Base-by-base conservation (phyloP, 1,139 yeast genomes). In the Suhomyces bokatorum region DNA sequence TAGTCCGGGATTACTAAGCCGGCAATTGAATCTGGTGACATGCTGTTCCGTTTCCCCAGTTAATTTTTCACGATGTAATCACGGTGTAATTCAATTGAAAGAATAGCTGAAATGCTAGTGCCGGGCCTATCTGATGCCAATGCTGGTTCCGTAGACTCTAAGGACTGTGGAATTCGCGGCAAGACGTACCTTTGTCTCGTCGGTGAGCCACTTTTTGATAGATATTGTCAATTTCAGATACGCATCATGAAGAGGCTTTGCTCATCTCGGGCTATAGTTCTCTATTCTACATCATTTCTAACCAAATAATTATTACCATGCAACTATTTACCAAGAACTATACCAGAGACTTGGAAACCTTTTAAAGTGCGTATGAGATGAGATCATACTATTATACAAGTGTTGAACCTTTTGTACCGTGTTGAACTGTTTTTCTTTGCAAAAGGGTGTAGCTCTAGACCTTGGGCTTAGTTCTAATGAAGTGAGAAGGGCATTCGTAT, bases 401-500 rank as follows among this genome's bases (percentile, higher is more conserved):
- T 44, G 47, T 44, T 44, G 47, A 44, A 44, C 43, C 44, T 37
- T 40, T 34, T 32, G 47, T 44, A 44, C 44, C 35, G 40, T 44
- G 44, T 40, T 44, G 47, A 44, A 44, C 43, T 44, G 31, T 35
- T 39, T n/a, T 26, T 22, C 30, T 40, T 40, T 33, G 31, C 35
- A 16, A 30, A 10, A 20, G 37, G 37, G 37, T 24, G 22, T 13
- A 20, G 35, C 26, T 28, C 47, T 47, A 60, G 2, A 48, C 51
- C 57, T 62, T 60, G 27, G 66, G 65, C 54, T 52, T 53, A 11
- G 57, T 56, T 46, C 66, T 51, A 35, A 62, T 50, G 44, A 77
- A 89, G 61, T 91, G 98, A 5, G 91, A 82, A 20, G 97, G 95
- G 63, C 98, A 91, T 49, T 85, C 87, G 66, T 89, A 87, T 4